Conservation (phyloP, 345 rosid genomes). For the Rubroshorea leprosula region DNA sequence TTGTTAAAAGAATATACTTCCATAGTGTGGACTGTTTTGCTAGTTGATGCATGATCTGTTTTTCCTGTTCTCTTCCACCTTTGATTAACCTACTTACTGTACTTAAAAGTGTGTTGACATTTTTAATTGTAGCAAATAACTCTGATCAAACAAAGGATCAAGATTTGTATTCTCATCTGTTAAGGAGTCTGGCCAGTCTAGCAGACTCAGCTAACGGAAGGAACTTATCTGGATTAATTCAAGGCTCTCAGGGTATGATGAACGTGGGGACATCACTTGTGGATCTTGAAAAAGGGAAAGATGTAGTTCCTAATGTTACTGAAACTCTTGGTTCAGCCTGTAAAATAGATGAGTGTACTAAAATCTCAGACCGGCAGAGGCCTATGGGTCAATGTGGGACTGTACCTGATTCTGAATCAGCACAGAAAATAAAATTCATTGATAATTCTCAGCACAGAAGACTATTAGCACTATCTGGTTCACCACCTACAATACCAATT, state of each 20-base stretch:
- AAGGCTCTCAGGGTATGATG: slow-evolving; percentile 31
- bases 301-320: slow-evolving; percentile 17
- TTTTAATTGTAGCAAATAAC: slow-evolving; percentile 41
- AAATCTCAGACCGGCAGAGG: neutral
- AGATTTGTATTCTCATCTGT: slow-evolving; percentile 52
- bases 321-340: slow-evolving; percentile 18
- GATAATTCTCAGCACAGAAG: slow-evolving; percentile 13
- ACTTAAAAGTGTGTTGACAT: slow-evolving; percentile 15
- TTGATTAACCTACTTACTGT: neutral
- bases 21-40: slow-evolving; percentile 1
- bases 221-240: slow-evolving; percentile 38
- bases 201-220: slow-evolving; percentile 28
- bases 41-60: neutral
- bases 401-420: neutral
- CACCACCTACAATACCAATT: slow-evolving; percentile 13
- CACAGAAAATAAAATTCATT: neutral
- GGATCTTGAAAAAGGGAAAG: slow-evolving; percentile 25
- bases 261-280: slow-evolving; percentile 26
- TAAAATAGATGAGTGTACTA: neutral
- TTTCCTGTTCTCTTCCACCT: slow-evolving; percentile 1
- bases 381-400: neutral
- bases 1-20: neutral
- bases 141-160: slow-evolving; percentile 50
- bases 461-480: slow-evolving; percentile 14
- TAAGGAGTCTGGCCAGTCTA: slow-evolving; percentile 46